A percentile compares a stretch with the other conserved stretches of the same genome.
Conservation (phyloP, 2,329 filamentous ascomycete species). For the Sporothrix inflata region DNA sequence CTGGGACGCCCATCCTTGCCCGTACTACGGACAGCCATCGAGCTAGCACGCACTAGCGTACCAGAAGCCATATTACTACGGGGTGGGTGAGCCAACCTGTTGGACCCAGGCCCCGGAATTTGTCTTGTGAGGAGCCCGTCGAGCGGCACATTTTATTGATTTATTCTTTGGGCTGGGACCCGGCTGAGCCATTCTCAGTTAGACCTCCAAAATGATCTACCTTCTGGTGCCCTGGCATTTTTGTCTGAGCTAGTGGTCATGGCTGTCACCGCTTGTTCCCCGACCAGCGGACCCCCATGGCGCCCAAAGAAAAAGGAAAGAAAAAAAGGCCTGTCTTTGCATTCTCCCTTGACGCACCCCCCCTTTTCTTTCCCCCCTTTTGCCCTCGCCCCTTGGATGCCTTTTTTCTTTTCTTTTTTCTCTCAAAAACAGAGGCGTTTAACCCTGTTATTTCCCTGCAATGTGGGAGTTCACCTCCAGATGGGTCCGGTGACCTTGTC, state of each 20-base stretch:
- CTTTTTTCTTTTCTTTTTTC: background rate
- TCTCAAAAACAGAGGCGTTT: background rate
- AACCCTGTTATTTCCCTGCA: slow-evolving; percentile 22
- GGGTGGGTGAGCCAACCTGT: slow-evolving; percentile 32
- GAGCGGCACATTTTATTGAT: slow-evolving; percentile 25
- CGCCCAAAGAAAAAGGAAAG: slow-evolving; percentile 27
- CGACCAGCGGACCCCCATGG: slow-evolving; percentile 23
- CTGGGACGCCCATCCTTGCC: background rate
- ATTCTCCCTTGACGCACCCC: slow-evolving; percentile 19
- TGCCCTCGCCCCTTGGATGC: background rate
- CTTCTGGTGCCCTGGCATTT: slow-evolving; percentile 28
- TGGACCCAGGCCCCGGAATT: slow-evolving; percentile 31
- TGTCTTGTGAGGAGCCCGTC: slow-evolving; percentile 14
- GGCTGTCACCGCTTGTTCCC: slow-evolving; percentile 34
- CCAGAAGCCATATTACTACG: slow-evolving; percentile 20
- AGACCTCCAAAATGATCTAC: slow-evolving; percentile 27
- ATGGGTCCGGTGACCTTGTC: slow-evolving; percentile 34
- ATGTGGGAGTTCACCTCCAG: slow-evolving; percentile 21
- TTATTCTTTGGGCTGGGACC: slow-evolving; percentile 24
- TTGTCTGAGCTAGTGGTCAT: slow-evolving; percentile 20
- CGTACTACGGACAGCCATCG: background rate
- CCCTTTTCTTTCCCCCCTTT: slow-evolving; percentile 23
- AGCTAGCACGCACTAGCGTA: slow-evolving; percentile 28
- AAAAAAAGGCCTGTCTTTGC: slow-evolving; percentile 17
- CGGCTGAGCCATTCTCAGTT: slow-evolving; percentile 27